Conservation (phyloP, 495 filamentous ascomycete genomes). For the Neurospora sp. region DNA sequence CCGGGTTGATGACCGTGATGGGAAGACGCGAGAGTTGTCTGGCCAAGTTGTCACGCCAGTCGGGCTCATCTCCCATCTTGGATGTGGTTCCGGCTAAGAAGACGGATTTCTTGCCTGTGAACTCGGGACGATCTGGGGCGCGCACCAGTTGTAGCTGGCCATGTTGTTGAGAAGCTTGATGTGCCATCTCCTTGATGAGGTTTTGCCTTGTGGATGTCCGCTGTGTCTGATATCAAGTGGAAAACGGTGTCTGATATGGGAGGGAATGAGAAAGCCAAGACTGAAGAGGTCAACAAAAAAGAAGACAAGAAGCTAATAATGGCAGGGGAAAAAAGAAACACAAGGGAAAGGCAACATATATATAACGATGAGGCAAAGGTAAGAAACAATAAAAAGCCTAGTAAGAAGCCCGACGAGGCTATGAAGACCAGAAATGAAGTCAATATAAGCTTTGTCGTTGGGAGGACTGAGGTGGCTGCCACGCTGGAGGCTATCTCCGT, state of each 20-base stretch:
- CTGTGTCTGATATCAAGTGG: background rate
- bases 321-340: background rate
- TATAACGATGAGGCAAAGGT: background rate
- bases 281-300: background rate
- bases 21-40: constrained; percentile 28
- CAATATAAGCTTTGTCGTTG: background rate
- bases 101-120: constrained; percentile 19
- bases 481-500: background rate
- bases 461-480: background rate
- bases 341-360: background rate
- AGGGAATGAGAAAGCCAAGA: background rate
- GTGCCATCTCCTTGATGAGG: background rate
- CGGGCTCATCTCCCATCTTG: constrained; percentile 9
- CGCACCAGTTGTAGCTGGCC: constrained; percentile 7
- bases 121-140: constrained; percentile 21
- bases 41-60: constrained; percentile 33
- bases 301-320: background rate
- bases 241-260: background rate
- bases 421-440: background rate
- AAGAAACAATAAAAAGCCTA: background rate
- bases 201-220: background rate
- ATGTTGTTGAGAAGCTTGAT: background rate
- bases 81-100: constrained; percentile 37
- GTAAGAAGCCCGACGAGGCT: background rate
- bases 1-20: constrained; percentile 51